Evolutionary conservation across 2,329 filamentous ascomycete species (phyloP), one percentile per base, ranked within the genome.

Genomic region (Zalaria obscura): DNA sequence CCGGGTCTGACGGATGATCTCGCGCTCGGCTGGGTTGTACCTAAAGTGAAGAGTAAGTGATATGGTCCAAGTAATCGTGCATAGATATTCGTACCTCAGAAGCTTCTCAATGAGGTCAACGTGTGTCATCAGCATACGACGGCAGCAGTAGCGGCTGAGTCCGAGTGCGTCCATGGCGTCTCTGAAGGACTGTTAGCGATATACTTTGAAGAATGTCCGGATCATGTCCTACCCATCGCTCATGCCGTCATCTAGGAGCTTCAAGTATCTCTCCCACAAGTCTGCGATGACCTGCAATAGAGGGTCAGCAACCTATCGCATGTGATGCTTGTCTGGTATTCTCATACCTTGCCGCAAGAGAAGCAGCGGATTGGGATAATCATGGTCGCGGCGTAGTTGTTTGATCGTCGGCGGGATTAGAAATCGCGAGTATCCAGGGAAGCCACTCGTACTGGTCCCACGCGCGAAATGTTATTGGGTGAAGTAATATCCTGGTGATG

Each of bases 351-450:
- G 64, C 91, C 91, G 65, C 91, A 98, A 44, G 91, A 96, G 67
- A 98, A 98, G 69, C 91, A 98, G 53, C 91, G 86, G 51, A 98
- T 85, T 3, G 91, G 91, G 53, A 98, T 96, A 66, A 98, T 98
- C 91, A 98, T 98, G 43, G 66, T 82, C 68, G 37, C 45, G 40
- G 41, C 18, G 18, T 18, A 18, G 18, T 18, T 18, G 18, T 18
- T 18, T 18, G 18, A 18, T 18, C 2, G 18, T 18, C 18, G 18
- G 18, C 18, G 18, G 18, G 18, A 18, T 18, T 18, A 18, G 2
- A 18, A 2, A 18, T 18, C 18, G 18, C 18, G 18, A n/a, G 18
- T 18, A 18, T 18, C 18, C 18, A 18, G 18, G 18, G 18, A 18
- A 18, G 18, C 18, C 18, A 18, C 18, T 18, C 18, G 18, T 18